These are phyloP conservation scores for Ophiocordyceps robertsii DNA, from an alignment of 2,329 filamentous ascomycete species.

Conservation along the genomic window DNA sequence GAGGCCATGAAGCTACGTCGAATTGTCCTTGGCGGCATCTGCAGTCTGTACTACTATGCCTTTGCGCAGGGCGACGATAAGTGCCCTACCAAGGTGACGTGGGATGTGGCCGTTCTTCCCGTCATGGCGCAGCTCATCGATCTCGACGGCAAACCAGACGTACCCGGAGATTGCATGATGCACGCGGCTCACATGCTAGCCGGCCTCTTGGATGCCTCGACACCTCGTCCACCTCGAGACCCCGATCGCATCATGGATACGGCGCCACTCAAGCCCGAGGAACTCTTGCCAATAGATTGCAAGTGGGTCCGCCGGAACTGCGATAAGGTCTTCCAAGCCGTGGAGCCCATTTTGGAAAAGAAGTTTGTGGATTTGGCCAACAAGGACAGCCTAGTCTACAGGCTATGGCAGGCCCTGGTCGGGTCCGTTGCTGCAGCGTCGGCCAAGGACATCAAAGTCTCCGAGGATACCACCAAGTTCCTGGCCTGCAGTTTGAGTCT, in stretches of 20 bases:
- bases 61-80: conserved; percentile 57
- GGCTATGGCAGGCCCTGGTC: conserved; percentile 50
- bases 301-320: conserved; percentile 76
- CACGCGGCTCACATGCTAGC: conserved; percentile 57
- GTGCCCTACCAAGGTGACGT: conserved; percentile 59
- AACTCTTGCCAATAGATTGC: conserved; percentile 71
- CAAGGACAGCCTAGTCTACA: conserved; percentile 36
- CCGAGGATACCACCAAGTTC: conserved; percentile 68
- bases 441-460: conserved; percentile 80
- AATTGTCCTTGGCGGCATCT: conserved; percentile 54
- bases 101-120: conserved; percentile 60
- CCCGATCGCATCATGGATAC: conserved; percentile 55
- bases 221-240: conserved; percentile 53
- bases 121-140: conserved; percentile 46
- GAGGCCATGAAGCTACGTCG: conserved; percentile 35
- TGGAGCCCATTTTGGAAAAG: conserved; percentile 45
- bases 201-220: conserved; percentile 50
- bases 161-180: conserved; percentile 35
- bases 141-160: conserved; percentile 18
- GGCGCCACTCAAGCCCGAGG: conserved; percentile 47
- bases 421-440: conserved; percentile 52
- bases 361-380: conserved; percentile 50
- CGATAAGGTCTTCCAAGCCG: conserved; percentile 47
- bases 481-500: conserved; percentile 59
- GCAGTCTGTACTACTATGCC: conserved; percentile 71